Evolutionary conservation across 495 filamentous ascomycete genomes (phyloP).

Genomic region (Oleoguttula mirabilis): DNA sequence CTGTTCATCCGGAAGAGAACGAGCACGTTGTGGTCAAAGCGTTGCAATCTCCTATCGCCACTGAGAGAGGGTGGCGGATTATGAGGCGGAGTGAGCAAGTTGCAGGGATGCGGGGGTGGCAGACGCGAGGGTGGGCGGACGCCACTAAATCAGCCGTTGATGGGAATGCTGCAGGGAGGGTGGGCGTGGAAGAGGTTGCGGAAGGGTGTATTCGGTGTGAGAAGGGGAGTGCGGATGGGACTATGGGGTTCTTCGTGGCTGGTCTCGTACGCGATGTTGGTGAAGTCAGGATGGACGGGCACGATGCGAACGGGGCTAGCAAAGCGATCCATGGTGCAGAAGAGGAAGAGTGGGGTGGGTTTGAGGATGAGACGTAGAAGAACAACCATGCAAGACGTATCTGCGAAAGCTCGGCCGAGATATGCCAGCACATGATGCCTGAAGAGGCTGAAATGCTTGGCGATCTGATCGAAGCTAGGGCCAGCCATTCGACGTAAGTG

Average conservation of each 20-base stretch:
- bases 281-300: background rate
- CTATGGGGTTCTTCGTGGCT: slow-evolving; percentile 62
- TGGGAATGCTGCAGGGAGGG: slow-evolving; percentile 25
- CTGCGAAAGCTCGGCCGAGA: too few species aligned
- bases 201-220: slow-evolving; percentile 65
- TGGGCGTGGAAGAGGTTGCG: slow-evolving; percentile 7
- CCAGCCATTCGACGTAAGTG: too few species aligned
- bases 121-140: slow-evolving; percentile 45
- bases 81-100: slow-evolving; percentile 59
- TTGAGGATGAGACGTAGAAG: slow-evolving; percentile 29
- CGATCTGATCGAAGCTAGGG: too few species aligned
- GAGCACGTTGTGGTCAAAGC: slow-evolving; percentile 67
- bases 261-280: slow-evolving; percentile 46
- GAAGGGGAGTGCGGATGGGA: slow-evolving; percentile 66
- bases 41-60: slow-evolving; percentile 52
- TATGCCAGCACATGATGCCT: too few species aligned
- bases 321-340: slow-evolving; percentile 18
- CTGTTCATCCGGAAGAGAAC: slow-evolving; percentile 74
- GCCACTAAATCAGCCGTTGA: too few species aligned
- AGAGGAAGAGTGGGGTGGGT: slow-evolving; percentile 34
- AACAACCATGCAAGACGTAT: too few species aligned
- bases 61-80: slow-evolving; percentile 61
- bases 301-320: background rate
- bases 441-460: too few species aligned
- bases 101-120: slow-evolving; percentile 57